Base-by-base conservation (phyloP, 352 stramenopile species). In the Blastocystis hominis region DNA sequence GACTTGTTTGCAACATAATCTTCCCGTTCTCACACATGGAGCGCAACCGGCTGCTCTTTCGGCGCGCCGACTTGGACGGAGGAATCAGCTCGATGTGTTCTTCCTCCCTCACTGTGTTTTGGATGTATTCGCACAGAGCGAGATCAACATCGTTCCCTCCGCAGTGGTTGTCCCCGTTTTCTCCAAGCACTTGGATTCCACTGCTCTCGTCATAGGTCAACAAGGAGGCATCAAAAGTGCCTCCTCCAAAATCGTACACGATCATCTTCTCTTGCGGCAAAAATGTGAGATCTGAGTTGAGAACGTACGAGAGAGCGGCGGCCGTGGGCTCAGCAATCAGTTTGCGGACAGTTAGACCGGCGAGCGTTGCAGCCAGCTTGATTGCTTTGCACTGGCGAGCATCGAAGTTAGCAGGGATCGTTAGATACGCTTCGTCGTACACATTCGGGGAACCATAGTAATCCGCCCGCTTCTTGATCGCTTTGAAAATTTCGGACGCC, bases 51-150 rank as follows among this genome's bases (percentile, higher is more conserved):
- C 30, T 68, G 0, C 17, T 4, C n/a, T 68, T 6, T 20, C 50
- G 30, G 9, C 53, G 50, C 34, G 7, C 3, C 36, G 13, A 44
- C 24, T 47, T 47, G 0, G 50, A n/a, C 0, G 59, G 34, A 24
- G 34, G 34, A 68, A 54, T 68, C 3, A 98, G 91, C 90, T 98
- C 94, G 70, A 98, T 96, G 86, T 94, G 94, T 34, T 90, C 92
- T 62, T 98, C 94, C 90, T 98, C 95, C 90, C 97, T 97, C 90
- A 98, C 98, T 87, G 97, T 91, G 56, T 90, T 90, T 40, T 98
- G 89, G 46, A 98, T 91, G 90, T 97, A 93, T 78, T 94, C 92
- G 66, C 98, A 90, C 24, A 98, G 88, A 81, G 93, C 90, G 90
- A 98, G 93, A 77, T 91, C 89, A 44, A 91, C 88, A 40, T 91